Percentiles rank a stretch among this genome's conserved stretches.
Conservation (phyloP, 1,139 yeast species). For the Keqinozyma sinolaborantium region DNA sequence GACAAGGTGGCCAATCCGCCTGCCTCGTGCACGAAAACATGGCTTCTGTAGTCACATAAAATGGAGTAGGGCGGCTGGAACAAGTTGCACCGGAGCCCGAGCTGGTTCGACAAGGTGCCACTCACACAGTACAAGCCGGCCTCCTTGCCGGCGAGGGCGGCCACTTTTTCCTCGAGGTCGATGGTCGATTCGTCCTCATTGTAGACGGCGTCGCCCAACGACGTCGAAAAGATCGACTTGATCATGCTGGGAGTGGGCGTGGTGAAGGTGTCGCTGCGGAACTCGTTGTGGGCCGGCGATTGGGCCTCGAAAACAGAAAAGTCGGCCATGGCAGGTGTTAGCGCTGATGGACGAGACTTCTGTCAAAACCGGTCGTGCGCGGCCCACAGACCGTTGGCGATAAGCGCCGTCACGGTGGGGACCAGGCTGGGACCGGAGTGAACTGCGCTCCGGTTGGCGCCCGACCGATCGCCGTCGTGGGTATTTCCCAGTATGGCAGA, state of each 20-base stretch:
- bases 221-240: conserved; percentile 20
- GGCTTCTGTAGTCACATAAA: conserved; percentile 82
- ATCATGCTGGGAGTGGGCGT: conserved; percentile 81
- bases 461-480: no score
- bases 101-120: conserved; percentile 89
- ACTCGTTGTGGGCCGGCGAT: conserved; percentile 47
- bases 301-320: conserved; percentile 12
- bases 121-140: conserved; percentile 83
- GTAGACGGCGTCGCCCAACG: conserved; percentile 87
- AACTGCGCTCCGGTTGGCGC: no score
- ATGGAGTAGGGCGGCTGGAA: conserved; percentile 84
- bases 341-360: no score
- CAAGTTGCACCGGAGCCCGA: conserved; percentile 75
- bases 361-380: no score
- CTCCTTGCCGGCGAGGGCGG: conserved; percentile 72
- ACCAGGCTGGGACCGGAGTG: no score
- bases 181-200: conserved; percentile 75
- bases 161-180: conserved; percentile 62
- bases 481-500: no score
- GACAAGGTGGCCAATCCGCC: conserved; percentile 88
- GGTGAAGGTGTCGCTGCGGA: conserved; percentile 90
- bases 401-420: no score
- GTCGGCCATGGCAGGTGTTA: conserved; percentile 6
- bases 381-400: no score
- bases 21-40: conserved; percentile 80